phyloP scores from a whole-genome alignment of 2,329 filamentous ascomycete genomes.

The Eutypella sp. region DNA sequence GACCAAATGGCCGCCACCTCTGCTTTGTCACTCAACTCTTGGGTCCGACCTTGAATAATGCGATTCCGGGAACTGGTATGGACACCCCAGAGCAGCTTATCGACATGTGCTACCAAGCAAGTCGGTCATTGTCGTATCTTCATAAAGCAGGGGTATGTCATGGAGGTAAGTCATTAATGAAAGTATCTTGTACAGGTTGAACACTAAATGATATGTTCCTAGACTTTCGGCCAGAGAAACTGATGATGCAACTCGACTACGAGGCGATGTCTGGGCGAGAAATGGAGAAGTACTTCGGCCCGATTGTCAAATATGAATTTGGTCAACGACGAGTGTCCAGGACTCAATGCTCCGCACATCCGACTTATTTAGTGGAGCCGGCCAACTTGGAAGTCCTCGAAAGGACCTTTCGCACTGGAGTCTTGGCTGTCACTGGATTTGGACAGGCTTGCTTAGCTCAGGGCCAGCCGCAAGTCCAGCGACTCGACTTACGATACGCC shows the following conservation, averaged over 20 bases:
- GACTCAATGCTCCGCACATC: neutral
- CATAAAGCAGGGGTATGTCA: slow-evolving; percentile 7
- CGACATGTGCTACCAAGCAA: slow-evolving; percentile 6
- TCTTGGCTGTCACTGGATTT: slow-evolving; percentile 6
- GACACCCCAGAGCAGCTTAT: slow-evolving; percentile 4
- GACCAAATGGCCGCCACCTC: slow-evolving; percentile 10
- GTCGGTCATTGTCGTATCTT: slow-evolving; percentile 2
- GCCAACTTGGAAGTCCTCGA: neutral
- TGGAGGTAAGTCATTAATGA: neutral
- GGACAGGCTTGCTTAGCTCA: neutral
- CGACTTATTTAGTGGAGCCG: slow-evolving; percentile 4
- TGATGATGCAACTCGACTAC: slow-evolving; percentile 6
- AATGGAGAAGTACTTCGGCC: neutral
- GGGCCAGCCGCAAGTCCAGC: neutral
- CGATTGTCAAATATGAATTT: slow-evolving; percentile 1
- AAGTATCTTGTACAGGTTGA: neutral
- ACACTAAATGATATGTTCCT: neutral
- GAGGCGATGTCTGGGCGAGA: slow-evolving; percentile 1
- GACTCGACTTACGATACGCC: slow-evolving; percentile 2
- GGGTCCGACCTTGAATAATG: slow-evolving; percentile 4
- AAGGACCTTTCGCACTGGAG: slow-evolving; percentile 3
- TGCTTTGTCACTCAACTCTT: slow-evolving; percentile 5
- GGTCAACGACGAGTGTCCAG: neutral
- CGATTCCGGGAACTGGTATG: neutral
- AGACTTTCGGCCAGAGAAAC: slow-evolving; percentile 8